Conservation (phyloP, 306 rosid genomes). For the Vachellia pachyceras region DNA sequence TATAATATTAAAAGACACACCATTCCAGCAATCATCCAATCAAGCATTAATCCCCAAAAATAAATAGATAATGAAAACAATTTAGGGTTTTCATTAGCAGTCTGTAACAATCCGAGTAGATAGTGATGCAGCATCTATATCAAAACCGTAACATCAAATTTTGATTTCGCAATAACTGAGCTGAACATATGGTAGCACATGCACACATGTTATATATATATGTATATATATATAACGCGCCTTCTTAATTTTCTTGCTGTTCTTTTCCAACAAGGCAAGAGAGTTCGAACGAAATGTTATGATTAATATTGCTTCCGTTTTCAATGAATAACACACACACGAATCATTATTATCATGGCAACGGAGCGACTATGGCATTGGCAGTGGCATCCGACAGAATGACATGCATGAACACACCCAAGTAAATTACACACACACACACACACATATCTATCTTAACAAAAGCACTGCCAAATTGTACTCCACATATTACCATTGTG, state of each 20-base stretch:
- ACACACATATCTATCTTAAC: too few species aligned
- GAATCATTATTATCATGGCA: slow-evolving; percentile 16
- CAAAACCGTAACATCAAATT: not conserved
- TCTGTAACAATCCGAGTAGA: not conserved
- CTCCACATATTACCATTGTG: not conserved
- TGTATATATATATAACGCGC: not conserved
- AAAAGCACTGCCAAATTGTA: not conserved
- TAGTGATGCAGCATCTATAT: not conserved
- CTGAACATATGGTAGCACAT: too few species aligned
- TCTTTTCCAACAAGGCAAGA: slow-evolving; percentile 21
- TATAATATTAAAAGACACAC: not conserved
- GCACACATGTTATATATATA: too few species aligned
- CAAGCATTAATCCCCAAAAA: not conserved
- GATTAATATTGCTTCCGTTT: slow-evolving; percentile 18
- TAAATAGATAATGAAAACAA: not conserved
- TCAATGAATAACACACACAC: too few species aligned
- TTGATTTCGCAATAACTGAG: not conserved
- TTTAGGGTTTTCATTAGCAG: not conserved
- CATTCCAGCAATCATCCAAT: not conserved
- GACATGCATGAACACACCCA: not conserved
- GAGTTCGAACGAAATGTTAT: not conserved
- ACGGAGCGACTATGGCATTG: not conserved
- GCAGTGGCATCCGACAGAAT: not conserved
- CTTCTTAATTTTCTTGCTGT: not conserved
- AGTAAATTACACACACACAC: too few species aligned